These are phyloP conservation scores for Penicillium sp. DNA, from an alignment of 2,329 filamentous ascomycete genomes.

Conservation along the genomic window DNA sequence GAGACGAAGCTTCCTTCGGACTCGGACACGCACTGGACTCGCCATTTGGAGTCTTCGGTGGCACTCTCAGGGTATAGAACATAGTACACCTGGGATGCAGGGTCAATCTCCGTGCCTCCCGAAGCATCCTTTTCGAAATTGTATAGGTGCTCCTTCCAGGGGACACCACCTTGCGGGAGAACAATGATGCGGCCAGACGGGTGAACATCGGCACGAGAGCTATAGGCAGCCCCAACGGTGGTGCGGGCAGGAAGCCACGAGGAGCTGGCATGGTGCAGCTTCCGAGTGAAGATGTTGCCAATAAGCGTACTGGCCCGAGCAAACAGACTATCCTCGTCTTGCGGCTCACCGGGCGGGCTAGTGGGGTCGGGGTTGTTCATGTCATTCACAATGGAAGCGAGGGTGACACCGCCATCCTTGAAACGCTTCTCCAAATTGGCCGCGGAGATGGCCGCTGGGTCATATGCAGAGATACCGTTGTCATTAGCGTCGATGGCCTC, in stretches of 20 bases:
- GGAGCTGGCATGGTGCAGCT: conserved; percentile 69
- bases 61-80: conserved; percentile 87
- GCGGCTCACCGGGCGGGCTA: conserved; percentile 54
- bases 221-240: conserved; percentile 73
- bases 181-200: conserved; percentile 75
- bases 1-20: conserved; percentile 84
- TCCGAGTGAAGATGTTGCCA: conserved; percentile 81
- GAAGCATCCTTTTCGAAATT: conserved; percentile 66
- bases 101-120: conserved; percentile 34
- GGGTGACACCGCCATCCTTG: conserved; percentile 74
- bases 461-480: conserved; percentile 85
- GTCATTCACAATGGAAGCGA: conserved; percentile 78
- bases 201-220: conserved; percentile 64
- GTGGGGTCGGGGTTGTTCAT: conserved; percentile 65
- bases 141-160: conserved; percentile 97
- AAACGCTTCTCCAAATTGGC: conserved; percentile 80
- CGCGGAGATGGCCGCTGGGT: conserved; percentile 64
- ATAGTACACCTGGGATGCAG: conserved; percentile 67
- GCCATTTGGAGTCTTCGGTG: conserved; percentile 76
- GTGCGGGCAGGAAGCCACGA: conserved; percentile 86
- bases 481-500: conserved; percentile 97
- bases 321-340: conserved; percentile 82
- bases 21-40: conserved; percentile 86
- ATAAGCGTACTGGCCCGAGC: conserved; percentile 73
- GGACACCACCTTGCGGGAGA: conserved; percentile 70